phyloP scores from a whole-genome alignment of 2,329 filamentous ascomycete species.

The Alternaria gaisen region DNA sequence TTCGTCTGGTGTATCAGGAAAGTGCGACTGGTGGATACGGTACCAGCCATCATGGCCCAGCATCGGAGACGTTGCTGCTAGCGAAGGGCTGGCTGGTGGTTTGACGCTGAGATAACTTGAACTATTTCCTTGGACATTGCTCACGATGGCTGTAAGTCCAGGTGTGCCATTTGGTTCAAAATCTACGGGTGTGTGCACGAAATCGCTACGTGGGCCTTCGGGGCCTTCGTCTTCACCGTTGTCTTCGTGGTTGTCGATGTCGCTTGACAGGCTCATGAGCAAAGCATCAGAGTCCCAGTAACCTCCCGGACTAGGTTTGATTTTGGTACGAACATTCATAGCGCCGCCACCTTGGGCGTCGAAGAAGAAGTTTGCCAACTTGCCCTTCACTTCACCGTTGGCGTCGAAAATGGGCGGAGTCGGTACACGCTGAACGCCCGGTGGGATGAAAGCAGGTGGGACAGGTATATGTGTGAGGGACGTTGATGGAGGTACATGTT shows the following conservation, averaged over 20 bases:
- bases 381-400: constrained; percentile 37
- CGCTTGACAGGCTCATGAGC: constrained; percentile 42
- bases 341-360: constrained; percentile 27
- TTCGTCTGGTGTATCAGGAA: constrained; percentile 11
- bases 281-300: constrained; percentile 50
- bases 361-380: constrained; percentile 48
- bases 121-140: neutral
- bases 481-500: neutral
- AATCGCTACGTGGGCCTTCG: constrained; percentile 18
- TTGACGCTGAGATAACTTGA: constrained; percentile 22
- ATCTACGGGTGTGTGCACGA: neutral
- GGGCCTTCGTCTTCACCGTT: constrained; percentile 36
- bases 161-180: constrained; percentile 12
- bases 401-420: constrained; percentile 39
- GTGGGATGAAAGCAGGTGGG: constrained; percentile 39
- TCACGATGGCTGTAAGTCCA: neutral
- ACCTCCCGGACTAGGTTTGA: constrained; percentile 25
- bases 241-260: constrained; percentile 20
- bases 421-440: constrained; percentile 35
- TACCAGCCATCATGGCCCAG: constrained; percentile 26
- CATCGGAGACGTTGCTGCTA: constrained; percentile 1
- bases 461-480: constrained; percentile 28
- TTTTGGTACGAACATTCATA: constrained; percentile 10
- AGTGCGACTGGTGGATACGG: constrained; percentile 16
- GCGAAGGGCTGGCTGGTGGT: neutral